phyloP scores from a whole-genome alignment of 1,284 basidiomycete species.

The Trametes polyzona region DNA sequence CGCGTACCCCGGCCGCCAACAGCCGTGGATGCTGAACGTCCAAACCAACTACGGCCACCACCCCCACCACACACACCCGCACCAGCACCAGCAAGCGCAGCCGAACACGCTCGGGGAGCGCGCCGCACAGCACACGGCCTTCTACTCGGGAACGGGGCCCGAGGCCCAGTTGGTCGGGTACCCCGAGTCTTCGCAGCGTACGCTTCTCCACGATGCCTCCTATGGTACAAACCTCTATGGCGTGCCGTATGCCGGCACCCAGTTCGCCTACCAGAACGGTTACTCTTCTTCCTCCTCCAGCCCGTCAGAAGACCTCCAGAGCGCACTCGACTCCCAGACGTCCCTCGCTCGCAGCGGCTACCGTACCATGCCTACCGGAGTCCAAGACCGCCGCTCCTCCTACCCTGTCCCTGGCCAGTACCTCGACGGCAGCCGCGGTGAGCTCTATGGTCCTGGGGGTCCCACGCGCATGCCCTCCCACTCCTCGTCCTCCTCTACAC shows the following conservation, averaged over 20 bases:
- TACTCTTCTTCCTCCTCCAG: conserved; percentile 15
- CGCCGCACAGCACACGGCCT: conserved; percentile 22
- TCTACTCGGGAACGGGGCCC: conserved; percentile 29
- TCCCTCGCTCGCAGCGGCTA: conserved; percentile 16
- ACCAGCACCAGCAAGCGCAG: too few species aligned
- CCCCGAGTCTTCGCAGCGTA: conserved; percentile 42
- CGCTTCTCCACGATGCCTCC: conserved; percentile 35
- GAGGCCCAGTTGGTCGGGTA: conserved; percentile 35
- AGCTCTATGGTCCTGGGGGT: conserved; percentile 14
- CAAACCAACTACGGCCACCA: conserved; percentile 30
- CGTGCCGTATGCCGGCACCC: conserved; percentile 23
- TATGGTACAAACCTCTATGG: conserved; percentile 30
- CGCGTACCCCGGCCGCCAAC: conserved; percentile 25
- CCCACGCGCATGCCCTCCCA: conserved; percentile 7
- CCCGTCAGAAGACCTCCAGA: conserved; percentile 20
- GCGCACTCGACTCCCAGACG: conserved; percentile 20
- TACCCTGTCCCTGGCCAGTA: conserved; percentile 19
- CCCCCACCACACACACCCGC: too few species aligned
- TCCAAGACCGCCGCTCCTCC: conserved; percentile 16
- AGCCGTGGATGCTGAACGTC: conserved; percentile 31
- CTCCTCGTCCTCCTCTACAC: background rate
- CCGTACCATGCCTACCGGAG: conserved; percentile 15
- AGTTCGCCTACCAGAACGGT: conserved; percentile 17
- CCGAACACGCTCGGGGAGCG: conserved; percentile 23
- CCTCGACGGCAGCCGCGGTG: conserved; percentile 16